phyloP scores from a whole-genome alignment of 2,329 filamentous ascomycete genomes.

The Calonectria montana region DNA sequence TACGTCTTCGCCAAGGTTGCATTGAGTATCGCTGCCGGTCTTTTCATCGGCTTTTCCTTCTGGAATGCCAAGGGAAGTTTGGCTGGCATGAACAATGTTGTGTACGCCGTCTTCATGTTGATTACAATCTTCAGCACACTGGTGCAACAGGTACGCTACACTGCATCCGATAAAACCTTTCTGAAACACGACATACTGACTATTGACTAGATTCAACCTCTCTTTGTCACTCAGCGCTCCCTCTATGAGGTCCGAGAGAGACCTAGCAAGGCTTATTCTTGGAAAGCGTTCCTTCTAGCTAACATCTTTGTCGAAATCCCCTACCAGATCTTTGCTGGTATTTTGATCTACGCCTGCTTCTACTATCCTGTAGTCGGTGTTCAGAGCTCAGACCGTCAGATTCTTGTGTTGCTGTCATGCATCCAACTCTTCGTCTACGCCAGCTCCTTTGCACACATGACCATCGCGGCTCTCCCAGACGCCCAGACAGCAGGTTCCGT shows the following conservation, averaged over 20 bases:
- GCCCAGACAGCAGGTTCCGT: constrained; percentile 63
- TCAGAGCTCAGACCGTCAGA: constrained; percentile 66
- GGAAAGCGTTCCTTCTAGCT: constrained; percentile 77
- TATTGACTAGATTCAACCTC: constrained; percentile 71
- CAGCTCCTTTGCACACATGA: constrained; percentile 74
- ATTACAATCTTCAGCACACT: constrained; percentile 79
- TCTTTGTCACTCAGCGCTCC: constrained; percentile 79
- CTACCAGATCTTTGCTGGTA: constrained; percentile 74
- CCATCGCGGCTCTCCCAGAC: constrained; percentile 73
- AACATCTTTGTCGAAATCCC: constrained; percentile 80
- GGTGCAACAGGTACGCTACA: constrained; percentile 64
- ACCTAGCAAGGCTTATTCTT: constrained; percentile 79
- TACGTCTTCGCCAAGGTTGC: constrained; percentile 20
- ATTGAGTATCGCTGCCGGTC: constrained; percentile 29
- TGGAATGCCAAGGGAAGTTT: constrained; percentile 66
- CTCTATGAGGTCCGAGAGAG: constrained; percentile 84
- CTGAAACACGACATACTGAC: constrained; percentile 8
- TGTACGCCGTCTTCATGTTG: constrained; percentile 82
- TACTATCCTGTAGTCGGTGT: constrained; percentile 73
- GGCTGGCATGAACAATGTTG: constrained; percentile 76
- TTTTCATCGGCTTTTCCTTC: constrained; percentile 78
- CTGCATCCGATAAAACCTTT: background rate
- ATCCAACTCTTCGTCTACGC: constrained; percentile 74
- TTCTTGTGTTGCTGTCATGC: constrained; percentile 65
- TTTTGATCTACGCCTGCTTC: constrained; percentile 73